These are phyloP conservation scores for Aspergillus ibericus DNA, from an alignment of 2,329 filamentous ascomycete species.

Conservation along the genomic window DNA sequence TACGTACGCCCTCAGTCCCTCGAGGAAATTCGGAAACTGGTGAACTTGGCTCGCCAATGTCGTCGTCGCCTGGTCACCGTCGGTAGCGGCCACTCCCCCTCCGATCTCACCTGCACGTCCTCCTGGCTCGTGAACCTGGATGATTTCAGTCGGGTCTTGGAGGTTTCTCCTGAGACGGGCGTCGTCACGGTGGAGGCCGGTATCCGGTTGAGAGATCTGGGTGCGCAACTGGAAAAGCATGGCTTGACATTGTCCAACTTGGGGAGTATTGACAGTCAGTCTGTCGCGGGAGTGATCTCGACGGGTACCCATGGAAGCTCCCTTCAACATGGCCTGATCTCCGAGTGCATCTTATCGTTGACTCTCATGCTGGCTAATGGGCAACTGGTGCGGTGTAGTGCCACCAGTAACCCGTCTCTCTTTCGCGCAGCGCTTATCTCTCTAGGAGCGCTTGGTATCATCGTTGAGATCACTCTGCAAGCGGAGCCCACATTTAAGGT, in stretches of 20 bases:
- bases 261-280: slow-evolving; percentile 93
- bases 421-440: slow-evolving; percentile 87
- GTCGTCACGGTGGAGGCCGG: slow-evolving; percentile 81
- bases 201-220: slow-evolving; percentile 75
- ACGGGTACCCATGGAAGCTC: slow-evolving; percentile 94
- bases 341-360: slow-evolving; percentile 71
- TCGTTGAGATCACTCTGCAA: slow-evolving; percentile 83
- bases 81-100: slow-evolving; percentile 91
- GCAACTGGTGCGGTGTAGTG: slow-evolving; percentile 67
- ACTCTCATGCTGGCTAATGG: slow-evolving; percentile 83
- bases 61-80: slow-evolving; percentile 79
- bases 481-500: slow-evolving; percentile 81
- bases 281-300: slow-evolving; percentile 84
- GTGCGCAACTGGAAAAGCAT: slow-evolving; percentile 68
- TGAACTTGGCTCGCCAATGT: slow-evolving; percentile 77
- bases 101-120: slow-evolving; percentile 86
- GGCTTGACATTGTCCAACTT: slow-evolving; percentile 87
- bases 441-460: slow-evolving; percentile 84
- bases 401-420: slow-evolving; percentile 68
- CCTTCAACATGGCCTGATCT: slow-evolving; percentile 77
- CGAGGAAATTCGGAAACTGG: slow-evolving; percentile 77
- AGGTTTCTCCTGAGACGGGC: slow-evolving; percentile 65
- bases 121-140: slow-evolving; percentile 96
- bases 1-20: slow-evolving; percentile 82
- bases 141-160: slow-evolving; percentile 70